Conservation (phyloP, 2,329 filamentous ascomycete genomes). For the Cladosporium halotolerans region DNA sequence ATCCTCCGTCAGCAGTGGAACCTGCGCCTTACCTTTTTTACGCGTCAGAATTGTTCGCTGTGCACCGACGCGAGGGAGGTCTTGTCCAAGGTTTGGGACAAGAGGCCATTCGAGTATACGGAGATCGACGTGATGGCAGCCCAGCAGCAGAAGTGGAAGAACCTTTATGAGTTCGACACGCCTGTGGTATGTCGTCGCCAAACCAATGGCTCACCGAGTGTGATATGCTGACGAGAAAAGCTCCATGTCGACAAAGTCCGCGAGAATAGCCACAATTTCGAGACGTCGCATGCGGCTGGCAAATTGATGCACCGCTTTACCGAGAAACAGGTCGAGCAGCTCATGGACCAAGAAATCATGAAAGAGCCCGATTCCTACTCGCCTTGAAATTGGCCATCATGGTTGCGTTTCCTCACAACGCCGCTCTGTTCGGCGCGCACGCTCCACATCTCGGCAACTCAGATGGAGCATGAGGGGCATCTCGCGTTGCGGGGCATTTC, state of each 20-base stretch:
- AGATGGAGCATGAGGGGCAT: neutral
- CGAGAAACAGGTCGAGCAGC: constrained; percentile 56
- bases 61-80: constrained; percentile 63
- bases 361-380: constrained; percentile 14
- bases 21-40: constrained; percentile 61
- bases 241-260: constrained; percentile 57
- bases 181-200: constrained; percentile 55
- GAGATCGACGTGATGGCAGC: constrained; percentile 65
- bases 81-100: constrained; percentile 61
- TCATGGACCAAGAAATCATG: constrained; percentile 56
- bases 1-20: constrained; percentile 13
- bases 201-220: neutral
- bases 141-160: constrained; percentile 59
- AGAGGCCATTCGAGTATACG: constrained; percentile 59
- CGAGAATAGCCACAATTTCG: constrained; percentile 46
- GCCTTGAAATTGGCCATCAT: constrained; percentile 6
- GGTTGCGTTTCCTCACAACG: neutral
- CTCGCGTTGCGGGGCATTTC: no score
- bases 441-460: constrained; percentile 11
- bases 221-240: constrained; percentile 26
- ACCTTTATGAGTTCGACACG: constrained; percentile 74
- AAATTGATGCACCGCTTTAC: constrained; percentile 78
- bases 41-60: constrained; percentile 63
- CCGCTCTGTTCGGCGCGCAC: neutral
- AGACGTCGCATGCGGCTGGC: constrained; percentile 52